Evolutionary conservation across 1,139 yeast genomes (phyloP).

Genomic region (Debaryomycetaceae sp.): DNA sequence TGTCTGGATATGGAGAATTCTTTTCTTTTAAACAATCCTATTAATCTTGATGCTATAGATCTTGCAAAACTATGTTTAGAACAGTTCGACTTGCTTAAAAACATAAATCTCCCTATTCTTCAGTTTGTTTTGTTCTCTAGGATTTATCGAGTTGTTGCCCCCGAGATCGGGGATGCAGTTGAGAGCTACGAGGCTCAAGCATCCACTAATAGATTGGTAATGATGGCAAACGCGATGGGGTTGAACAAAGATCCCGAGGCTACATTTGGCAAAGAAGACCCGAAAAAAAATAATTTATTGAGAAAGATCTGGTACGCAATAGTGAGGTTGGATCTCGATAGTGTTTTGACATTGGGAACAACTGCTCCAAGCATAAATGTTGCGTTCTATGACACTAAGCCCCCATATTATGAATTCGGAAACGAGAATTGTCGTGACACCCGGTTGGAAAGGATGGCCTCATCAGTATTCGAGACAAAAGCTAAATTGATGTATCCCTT

Average conservation of each 20-base stretch:
- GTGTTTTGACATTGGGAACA: conserved; percentile 38
- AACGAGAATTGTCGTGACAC: conserved; percentile 22
- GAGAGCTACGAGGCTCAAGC: conserved; percentile 48
- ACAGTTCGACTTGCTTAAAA: conserved; percentile 34
- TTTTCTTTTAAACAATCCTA: conserved; percentile 28
- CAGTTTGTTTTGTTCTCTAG: conserved; percentile 44
- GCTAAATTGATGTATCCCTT: neutral
- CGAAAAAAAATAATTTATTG: conserved; percentile 25
- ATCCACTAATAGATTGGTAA: conserved; percentile 33
- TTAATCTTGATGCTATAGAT: conserved; percentile 29
- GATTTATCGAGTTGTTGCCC: conserved; percentile 38
- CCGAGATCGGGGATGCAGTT: conserved; percentile 48
- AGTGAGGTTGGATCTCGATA: conserved; percentile 33
- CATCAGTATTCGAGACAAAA: conserved; percentile 9
- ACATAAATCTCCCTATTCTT: conserved; percentile 43
- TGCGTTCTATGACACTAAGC: conserved; percentile 30
- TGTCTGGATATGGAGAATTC: conserved; percentile 18
- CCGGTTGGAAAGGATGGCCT: conserved; percentile 17
- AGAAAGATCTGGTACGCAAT: conserved; percentile 34
- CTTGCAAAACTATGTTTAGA: conserved; percentile 36
- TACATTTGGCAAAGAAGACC: conserved; percentile 18
- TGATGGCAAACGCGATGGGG: conserved; percentile 44
- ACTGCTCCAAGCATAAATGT: conserved; percentile 24
- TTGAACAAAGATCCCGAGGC: conserved; percentile 40
- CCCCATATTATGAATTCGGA: conserved; percentile 29